Evolutionary conservation across 768 basidiomycete genomes (phyloP), one percentile per base, ranked within the genome.

Genomic region (Pulveroboletus sp.): DNA sequence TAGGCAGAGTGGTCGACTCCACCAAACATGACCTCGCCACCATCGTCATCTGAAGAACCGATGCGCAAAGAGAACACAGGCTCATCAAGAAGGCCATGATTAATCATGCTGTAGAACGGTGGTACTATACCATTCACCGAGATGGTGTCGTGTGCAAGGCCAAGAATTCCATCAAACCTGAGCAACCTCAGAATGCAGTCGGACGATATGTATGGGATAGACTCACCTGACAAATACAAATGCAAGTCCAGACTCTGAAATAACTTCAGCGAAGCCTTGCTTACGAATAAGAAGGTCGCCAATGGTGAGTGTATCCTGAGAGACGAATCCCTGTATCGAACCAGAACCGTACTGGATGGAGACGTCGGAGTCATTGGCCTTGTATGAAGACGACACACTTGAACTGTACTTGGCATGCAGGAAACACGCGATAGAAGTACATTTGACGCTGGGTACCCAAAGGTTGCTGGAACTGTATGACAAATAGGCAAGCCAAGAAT

Each of bases 311-410:
- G 63, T 64, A 60, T 99, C 97, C 50, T 81, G 82, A 11, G 94
- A 97, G 46, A 98, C 87, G 64, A 88, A 93, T 47, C 97, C 97
- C 66, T 97, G 85, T 84, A 99, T 92, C 2, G 94, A 93, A 21
- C 97, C 97, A 25, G 92, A 88, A 13, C 97, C 97, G 64, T 98
- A 98, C 53, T 82, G 87, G 56, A 98, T 99, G 36, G 84, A 80
- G 61, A 99, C 97, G 6, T 78, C 74, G 40, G 90, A 75, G 6
- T 93, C 95, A 69, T 98, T 99, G 58, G 81, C 76, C 72, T 89
- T 90, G 82, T 95, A 85, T 0, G 93, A 82, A 1, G 85, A 82
- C 0, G 97, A 99, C 0, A 77, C 52, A 13, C 69, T 62, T 1
- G 89, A 84, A 56, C 97, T 87, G 65, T 97, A 98, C 75, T 97